Percentiles rank a stretch among this genome's conserved stretches.
Conservation (phyloP, 2,329 filamentous ascomycete species). For the Paraphoma chrysanthemicola region DNA sequence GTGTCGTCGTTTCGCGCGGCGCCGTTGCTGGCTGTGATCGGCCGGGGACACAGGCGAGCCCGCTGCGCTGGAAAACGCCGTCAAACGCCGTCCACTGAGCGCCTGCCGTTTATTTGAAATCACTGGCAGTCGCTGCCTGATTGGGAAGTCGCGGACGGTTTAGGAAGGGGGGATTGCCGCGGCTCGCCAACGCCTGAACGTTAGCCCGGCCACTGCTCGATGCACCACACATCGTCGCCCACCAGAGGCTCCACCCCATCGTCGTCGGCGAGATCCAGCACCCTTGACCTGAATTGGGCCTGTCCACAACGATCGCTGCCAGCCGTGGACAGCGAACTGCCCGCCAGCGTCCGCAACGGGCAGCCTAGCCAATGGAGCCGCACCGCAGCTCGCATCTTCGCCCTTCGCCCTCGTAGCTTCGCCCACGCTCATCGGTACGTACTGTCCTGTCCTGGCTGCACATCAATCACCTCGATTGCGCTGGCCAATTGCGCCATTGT, state of each 20-base stretch:
- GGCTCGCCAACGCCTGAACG: conserved; percentile 16
- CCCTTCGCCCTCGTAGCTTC: neutral
- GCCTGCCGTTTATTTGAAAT: conserved; percentile 29
- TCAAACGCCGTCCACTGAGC: conserved; percentile 15
- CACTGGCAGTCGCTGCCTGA: conserved; percentile 10
- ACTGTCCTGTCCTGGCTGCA: neutral
- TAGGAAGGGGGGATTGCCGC: conserved; percentile 19
- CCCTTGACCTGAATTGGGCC: conserved; percentile 16
- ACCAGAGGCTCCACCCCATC: neutral
- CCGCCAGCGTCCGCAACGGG: conserved; percentile 12
- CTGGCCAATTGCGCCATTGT: neutral
- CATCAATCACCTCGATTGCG: neutral
- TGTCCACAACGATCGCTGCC: conserved; percentile 14
- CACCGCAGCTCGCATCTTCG: neutral
- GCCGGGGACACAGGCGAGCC: conserved; percentile 27
- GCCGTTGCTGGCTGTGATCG: conserved; percentile 11
- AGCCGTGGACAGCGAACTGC: conserved; percentile 1
- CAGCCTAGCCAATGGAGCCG: conserved; percentile 8
- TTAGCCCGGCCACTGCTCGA: conserved; percentile 10
- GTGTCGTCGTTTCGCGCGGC: conserved; percentile 21
- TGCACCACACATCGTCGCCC: conserved; percentile 6
- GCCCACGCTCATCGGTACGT: neutral
- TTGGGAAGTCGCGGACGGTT: conserved; percentile 16
- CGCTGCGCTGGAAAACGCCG: conserved; percentile 18
- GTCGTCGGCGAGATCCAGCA: conserved; percentile 15